These are phyloP conservation scores for Saxophila tyrrhenica DNA, from an alignment of 495 filamentous ascomycete species.

Conservation along the genomic window DNA sequence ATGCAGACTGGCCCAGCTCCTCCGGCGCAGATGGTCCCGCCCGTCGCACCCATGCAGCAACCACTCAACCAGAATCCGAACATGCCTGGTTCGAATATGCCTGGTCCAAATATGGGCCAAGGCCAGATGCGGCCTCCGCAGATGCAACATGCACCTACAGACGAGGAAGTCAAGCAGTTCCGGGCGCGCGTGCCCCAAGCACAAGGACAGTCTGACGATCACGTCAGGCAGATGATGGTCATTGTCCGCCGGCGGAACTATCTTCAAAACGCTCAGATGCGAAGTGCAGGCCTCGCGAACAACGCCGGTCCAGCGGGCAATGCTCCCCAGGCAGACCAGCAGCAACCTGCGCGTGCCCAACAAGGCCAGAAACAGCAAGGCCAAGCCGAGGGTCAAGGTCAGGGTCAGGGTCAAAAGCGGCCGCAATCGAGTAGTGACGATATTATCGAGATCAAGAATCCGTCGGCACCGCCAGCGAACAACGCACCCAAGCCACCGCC, in stretches of 20 bases:
- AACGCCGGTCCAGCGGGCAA: constrained; percentile 11
- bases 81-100: constrained; percentile 1
- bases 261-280: constrained; percentile 28
- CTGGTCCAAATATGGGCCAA: constrained; percentile 5
- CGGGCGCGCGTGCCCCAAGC: constrained; percentile 23
- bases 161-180: constrained; percentile 18
- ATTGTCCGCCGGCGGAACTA: constrained; percentile 10
- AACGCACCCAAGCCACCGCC: constrained; percentile 30
- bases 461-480: constrained; percentile 18
- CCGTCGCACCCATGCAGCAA: constrained; percentile 17
- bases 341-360: constrained; percentile 23
- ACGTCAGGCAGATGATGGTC: background rate
- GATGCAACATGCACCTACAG: constrained; percentile 10
- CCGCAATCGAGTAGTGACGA: constrained; percentile 52
- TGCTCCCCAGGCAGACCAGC: constrained; percentile 16
- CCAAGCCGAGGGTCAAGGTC: constrained; percentile 7
- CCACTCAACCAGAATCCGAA: constrained; percentile 9
- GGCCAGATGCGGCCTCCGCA: background rate
- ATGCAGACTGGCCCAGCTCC: constrained; percentile 20
- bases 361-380: constrained; percentile 13
- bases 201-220: constrained; percentile 27
- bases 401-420: constrained; percentile 25
- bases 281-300: constrained; percentile 8
- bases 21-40: constrained; percentile 23
- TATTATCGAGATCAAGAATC: constrained; percentile 42